Base-by-base conservation (phyloP, 2,329 filamentous ascomycete species). In the Plectosphaerella sp. region DNA sequence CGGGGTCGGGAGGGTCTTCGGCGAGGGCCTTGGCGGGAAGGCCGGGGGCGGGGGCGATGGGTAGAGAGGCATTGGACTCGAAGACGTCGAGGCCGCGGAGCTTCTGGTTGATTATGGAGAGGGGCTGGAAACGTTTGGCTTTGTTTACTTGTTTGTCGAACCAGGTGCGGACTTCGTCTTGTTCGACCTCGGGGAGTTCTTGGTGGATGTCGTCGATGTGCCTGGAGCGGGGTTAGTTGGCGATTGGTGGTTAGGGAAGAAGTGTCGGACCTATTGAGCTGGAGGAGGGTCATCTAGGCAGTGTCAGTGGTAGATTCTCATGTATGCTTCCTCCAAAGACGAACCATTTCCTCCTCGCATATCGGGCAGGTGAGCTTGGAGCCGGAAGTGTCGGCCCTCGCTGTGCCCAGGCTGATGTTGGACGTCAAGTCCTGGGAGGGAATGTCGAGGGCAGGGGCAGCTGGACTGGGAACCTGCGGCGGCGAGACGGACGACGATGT, bases 131-230 rank as follows among this genome's bases (percentile, higher is more conserved):
- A 58, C 87, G 87, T 70, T 94, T 96, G 11, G 92, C 92, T 68
- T 95, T 96, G 59, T 89, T 80, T 71, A 97, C 92, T 70, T 96
- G 92, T 64, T 90, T 88, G 74, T 95, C 90, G 72, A 97, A 96
- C 92, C 92, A 97, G 41, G 91, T 93, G 74, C 95, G 95, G 61
- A 96, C 91, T 71, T 97, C 91, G 69, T 96, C 90, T 66, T 96
- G 92, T 65, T 91, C 87, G 55, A 91, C 82, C 58, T 89, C 89
- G 65, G 95, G 88, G 14, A 97, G 81, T 64, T 96, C 92, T 67
- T 92, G 88, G 72, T 97, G 92, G 57, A 78, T 84, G 67, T 97
- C 92, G 73, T 97, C 92, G 64, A 97, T 82, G 59, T 84, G 81
- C 61, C 77, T 65, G 45, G 41, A 39, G 24, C 22, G 18, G 10